Conservation (phyloP, 768 basidiomycete species). For the Collybia mongolica region DNA sequence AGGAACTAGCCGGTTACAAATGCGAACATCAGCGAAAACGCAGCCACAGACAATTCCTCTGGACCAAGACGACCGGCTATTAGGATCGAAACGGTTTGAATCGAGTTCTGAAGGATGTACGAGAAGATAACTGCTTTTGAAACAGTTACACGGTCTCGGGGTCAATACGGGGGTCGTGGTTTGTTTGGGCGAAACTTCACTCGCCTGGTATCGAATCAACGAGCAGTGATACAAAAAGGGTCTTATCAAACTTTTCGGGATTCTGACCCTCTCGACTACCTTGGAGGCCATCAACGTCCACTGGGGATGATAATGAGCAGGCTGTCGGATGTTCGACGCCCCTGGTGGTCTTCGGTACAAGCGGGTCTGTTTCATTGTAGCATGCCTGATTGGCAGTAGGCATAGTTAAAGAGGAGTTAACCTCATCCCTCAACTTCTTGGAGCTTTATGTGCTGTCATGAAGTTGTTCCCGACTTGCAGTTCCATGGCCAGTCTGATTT, state of each 20-base stretch:
- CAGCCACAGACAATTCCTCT: slow-evolving; percentile 66
- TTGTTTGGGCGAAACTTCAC: background rate
- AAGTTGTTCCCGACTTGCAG: slow-evolving; percentile 1
- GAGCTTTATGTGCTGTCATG: background rate
- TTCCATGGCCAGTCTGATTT: background rate
- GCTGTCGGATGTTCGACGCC: too few species aligned
- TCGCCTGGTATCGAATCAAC: slow-evolving; percentile 59
- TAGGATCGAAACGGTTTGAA: slow-evolving; percentile 64
- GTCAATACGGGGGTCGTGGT: background rate
- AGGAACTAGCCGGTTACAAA: slow-evolving; percentile 72
- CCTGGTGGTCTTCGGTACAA: too few species aligned
- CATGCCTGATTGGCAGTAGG: too few species aligned
- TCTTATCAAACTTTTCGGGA: too few species aligned
- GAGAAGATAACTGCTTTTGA: slow-evolving; percentile 55
- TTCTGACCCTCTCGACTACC: too few species aligned
- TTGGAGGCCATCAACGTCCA: too few species aligned
- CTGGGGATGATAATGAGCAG: too few species aligned
- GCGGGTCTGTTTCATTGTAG: too few species aligned
- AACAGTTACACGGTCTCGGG: background rate
- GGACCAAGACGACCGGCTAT: slow-evolving; percentile 57
- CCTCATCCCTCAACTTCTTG: background rate
- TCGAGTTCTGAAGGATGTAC: slow-evolving; percentile 72
- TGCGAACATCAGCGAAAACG: slow-evolving; percentile 75
- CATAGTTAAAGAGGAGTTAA: too few species aligned
- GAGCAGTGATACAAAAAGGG: slow-evolving; percentile 46